phyloP scores from a whole-genome alignment of 2,329 filamentous ascomycete species.

The Phaeoacremonium minimum region DNA sequence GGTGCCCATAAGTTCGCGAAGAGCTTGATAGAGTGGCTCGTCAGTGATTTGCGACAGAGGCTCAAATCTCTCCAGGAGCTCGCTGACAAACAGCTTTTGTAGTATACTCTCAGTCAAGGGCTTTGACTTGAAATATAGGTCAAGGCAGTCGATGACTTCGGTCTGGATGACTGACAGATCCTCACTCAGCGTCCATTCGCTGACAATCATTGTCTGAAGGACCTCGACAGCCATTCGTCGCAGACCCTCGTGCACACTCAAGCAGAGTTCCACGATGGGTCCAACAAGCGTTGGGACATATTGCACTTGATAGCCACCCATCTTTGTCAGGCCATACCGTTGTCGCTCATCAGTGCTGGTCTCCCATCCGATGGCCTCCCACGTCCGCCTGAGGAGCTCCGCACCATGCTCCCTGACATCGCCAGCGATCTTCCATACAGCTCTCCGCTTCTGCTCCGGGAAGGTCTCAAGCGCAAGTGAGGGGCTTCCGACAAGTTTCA shows the following conservation, averaged over 20 bases:
- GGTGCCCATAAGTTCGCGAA: constrained; percentile 76
- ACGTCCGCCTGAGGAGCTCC: constrained; percentile 76
- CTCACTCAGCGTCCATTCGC: constrained; percentile 94
- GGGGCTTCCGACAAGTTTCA: constrained; percentile 85
- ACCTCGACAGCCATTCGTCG: constrained; percentile 88
- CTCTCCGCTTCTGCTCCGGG: constrained; percentile 90
- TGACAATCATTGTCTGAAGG: constrained; percentile 95
- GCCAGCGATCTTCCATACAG: constrained; percentile 98
- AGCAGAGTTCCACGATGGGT: constrained; percentile 87
- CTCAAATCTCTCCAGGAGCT: constrained; percentile 78
- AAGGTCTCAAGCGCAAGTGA: constrained; percentile 91
- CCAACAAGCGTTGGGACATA: constrained; percentile 91
- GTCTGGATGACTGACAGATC: constrained; percentile 89
- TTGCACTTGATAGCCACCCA: constrained; percentile 97
- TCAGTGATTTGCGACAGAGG: constrained; percentile 61
- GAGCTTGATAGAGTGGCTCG: constrained; percentile 69
- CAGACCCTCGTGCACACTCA: constrained; percentile 91
- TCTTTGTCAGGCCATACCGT: constrained; percentile 73
- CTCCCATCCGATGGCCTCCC: constrained; percentile 98
- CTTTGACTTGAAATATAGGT: constrained; percentile 85
- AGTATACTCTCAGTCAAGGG: constrained; percentile 82
- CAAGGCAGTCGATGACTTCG: constrained; percentile 92
- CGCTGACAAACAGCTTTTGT: constrained; percentile 87
- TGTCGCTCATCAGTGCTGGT: constrained; percentile 73
- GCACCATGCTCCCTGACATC: constrained; percentile 92